A percentile compares a stretch with the other conserved stretches of the same genome.
Evolutionary conservation across 2,329 filamentous ascomycete genomes (phyloP).

Genomic region (Septoria petroselini): DNA sequence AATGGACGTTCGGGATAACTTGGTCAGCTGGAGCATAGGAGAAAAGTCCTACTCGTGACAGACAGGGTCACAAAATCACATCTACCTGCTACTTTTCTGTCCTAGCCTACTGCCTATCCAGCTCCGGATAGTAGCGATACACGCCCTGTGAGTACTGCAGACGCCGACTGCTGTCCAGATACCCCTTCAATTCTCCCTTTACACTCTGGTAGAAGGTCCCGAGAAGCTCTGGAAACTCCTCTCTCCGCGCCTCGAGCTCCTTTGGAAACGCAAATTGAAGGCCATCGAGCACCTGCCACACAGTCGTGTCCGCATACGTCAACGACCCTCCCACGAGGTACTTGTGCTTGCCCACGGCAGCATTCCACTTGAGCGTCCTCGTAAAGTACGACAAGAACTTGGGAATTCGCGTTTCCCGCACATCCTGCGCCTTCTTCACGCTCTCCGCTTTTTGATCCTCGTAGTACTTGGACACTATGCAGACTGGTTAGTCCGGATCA

Average conservation of each 20-base stretch:
- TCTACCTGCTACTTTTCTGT: not conserved
- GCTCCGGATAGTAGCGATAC: constrained; percentile 69
- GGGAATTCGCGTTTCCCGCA: constrained; percentile 61
- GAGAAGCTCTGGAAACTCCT: constrained; percentile 61
- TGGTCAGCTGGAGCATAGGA: constrained; percentile 47
- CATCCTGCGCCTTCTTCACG: constrained; percentile 56
- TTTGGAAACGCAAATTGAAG: constrained; percentile 67
- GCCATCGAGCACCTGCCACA: constrained; percentile 64
- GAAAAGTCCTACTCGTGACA: constrained; percentile 24
- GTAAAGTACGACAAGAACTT: constrained; percentile 72
- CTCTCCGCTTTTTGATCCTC: constrained; percentile 72
- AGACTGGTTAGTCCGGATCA: no score
- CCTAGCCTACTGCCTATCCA: constrained; percentile 54
- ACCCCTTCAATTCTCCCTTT: constrained; percentile 63
- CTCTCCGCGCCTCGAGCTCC: constrained; percentile 55
- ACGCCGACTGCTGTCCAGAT: constrained; percentile 64
- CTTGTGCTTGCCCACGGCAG: constrained; percentile 54
- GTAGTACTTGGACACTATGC: constrained; percentile 52
- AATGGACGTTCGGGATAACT: constrained; percentile 48
- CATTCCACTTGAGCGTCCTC: constrained; percentile 58
- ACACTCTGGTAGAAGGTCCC: constrained; percentile 59
- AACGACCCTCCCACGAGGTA: constrained; percentile 65
- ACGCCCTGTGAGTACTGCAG: constrained; percentile 62
- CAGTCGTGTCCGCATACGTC: constrained; percentile 69
- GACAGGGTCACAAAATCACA: no score